These are phyloP conservation scores for Globisporangium camurandrum DNA, from an alignment of 352 stramenopile genomes.

Conservation along the genomic window DNA sequence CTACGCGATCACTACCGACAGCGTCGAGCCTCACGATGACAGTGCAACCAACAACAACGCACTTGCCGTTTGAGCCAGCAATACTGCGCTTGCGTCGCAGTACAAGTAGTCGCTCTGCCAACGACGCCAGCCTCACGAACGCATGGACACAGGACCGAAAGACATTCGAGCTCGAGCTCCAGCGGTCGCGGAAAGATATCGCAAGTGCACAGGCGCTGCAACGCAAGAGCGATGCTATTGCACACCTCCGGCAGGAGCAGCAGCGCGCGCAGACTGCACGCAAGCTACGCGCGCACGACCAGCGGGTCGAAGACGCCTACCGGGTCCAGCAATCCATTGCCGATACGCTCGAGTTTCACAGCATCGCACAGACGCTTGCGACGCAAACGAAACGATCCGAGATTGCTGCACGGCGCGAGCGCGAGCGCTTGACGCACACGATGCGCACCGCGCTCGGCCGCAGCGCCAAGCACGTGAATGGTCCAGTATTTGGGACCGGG, in stretches of 20 bases:
- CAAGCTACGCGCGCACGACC: conserved; percentile 29
- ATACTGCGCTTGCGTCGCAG: conserved; percentile 11
- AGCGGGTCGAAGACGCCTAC: conserved; percentile 17
- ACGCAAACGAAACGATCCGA: conserved; percentile 31
- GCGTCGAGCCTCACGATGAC: too few relatives aligned
- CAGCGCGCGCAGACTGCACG: conserved; percentile 27
- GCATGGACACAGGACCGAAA: conserved; percentile 37
- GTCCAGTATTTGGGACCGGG: conserved; percentile 28
- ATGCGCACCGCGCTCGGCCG: conserved; percentile 23
- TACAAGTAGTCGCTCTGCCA: conserved; percentile 1
- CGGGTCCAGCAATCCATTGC: conserved; percentile 33
- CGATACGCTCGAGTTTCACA: conserved; percentile 53
- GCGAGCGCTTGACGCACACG: conserved; percentile 28
- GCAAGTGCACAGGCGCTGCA: conserved; percentile 24
- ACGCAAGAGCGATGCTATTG: conserved; percentile 29
- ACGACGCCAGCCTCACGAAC: conserved; percentile 11
- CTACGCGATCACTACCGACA: too few relatives aligned
- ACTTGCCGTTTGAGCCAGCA: conserved; percentile 32
- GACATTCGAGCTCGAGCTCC: conserved; percentile 31
- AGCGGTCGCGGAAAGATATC: conserved; percentile 34
- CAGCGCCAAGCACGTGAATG: conserved; percentile 22
- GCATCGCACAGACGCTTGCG: conserved; percentile 27
- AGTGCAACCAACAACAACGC: too few relatives aligned
- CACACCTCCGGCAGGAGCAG: conserved; percentile 29
- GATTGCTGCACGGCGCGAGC: conserved; percentile 34